Conservation (phyloP, 306 rosid species). For the Hylodesmum podocarpum region DNA sequence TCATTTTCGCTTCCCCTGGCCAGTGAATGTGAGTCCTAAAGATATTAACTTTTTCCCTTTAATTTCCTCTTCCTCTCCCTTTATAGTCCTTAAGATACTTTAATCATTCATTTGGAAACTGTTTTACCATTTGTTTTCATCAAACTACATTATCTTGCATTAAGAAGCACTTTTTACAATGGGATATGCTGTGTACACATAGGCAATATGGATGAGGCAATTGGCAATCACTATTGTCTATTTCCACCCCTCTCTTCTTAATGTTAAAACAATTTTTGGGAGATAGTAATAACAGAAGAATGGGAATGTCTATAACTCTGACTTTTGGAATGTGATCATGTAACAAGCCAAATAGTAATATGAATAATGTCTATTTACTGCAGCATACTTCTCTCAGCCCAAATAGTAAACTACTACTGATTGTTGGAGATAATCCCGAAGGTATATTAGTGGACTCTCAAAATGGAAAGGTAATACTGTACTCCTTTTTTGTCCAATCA, state of each 20-base stretch:
- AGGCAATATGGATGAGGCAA: neutral
- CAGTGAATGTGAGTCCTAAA: constrained; percentile 66
- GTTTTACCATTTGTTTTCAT: neutral
- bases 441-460: constrained; percentile 76
- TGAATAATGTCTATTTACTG: constrained; percentile 11
- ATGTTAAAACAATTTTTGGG: neutral
- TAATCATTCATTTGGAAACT: neutral
- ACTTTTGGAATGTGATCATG: neutral
- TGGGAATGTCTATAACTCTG: neutral
- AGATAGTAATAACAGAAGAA: neutral
- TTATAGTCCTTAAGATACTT: too few species aligned
- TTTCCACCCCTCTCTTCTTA: neutral
- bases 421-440: constrained; percentile 83
- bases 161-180: neutral
- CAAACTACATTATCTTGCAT: neutral
- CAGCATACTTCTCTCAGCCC: constrained; percentile 83
- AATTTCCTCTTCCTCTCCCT: neutral
- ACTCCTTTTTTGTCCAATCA: neutral
- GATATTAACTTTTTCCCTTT: neutral
- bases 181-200: neutral
- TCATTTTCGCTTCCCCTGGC: constrained; percentile 76
- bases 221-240: neutral
- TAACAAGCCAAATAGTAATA: neutral
- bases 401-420: constrained; percentile 58
- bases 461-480: constrained; percentile 66